A percentile compares a stretch with the other conserved stretches of the same genome.
phyloP scores from a whole-genome alignment of 73 alveolate species.

The Paramecium primaurelia region DNA sequence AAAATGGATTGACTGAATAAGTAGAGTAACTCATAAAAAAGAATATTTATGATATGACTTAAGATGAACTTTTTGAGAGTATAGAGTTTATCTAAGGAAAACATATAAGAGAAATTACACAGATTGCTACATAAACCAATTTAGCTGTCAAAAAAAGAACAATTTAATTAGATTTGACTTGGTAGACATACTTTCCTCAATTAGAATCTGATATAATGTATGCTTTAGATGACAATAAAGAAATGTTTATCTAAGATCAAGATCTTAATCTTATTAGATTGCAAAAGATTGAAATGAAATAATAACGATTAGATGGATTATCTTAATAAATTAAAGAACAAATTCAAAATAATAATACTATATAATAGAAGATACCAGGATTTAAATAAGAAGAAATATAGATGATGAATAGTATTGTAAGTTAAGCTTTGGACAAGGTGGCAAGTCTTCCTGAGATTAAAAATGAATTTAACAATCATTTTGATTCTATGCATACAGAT shows the following conservation, averaged over 20 bases:
- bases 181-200: background rate
- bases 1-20: background rate
- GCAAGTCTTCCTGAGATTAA: background rate
- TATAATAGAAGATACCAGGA: background rate
- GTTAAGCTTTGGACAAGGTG: background rate
- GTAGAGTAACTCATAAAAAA: background rate
- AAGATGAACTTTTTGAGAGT: background rate
- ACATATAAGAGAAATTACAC: background rate
- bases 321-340: background rate
- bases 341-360: background rate
- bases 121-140: background rate
- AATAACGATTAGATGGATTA: background rate
- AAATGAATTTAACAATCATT: background rate
- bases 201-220: background rate
- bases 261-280: background rate
- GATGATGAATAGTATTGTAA: background rate
- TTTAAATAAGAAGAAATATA: background rate
- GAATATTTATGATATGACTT: constrained; percentile 23
- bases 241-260: background rate
- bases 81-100: background rate
- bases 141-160: background rate
- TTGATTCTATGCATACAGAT: background rate
- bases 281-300: background rate
- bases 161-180: background rate
- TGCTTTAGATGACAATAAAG: constrained; percentile 5